Evolutionary conservation across 2,329 filamentous ascomycete species (phyloP), one percentile per base, ranked within the genome.

Genomic region (Aspergillus pseudoviridinutans): DNA sequence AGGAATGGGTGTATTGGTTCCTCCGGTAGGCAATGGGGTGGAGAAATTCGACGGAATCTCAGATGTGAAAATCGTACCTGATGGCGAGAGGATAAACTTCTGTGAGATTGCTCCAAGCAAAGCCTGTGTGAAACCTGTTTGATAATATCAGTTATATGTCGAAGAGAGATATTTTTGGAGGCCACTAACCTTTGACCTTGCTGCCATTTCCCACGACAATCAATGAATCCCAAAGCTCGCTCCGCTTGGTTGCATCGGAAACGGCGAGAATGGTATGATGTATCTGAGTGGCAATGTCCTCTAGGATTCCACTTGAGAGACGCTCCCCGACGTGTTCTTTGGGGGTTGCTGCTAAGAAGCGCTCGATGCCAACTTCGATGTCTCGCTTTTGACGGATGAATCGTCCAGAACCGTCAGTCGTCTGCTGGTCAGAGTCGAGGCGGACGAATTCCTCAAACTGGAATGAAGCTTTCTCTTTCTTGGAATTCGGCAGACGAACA

Each of bases 1-100:
- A 32, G 66, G 63, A 50, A 78, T 68, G 2, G 90, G 91, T 0
- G 94, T 95, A 1, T 93, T 97, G 74, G 96, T 94, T 17, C 92
- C 86, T 35, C 93, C 93, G 0, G 93, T 97, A 22, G 91, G 92
- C 10, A 89, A 84, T 1, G 94, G 94, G 0, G 94, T 97, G 29
- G 90, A 92, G 71, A 97, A 85, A 76, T 94, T 93, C 8, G 92
- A 97, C 7, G 94, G 94, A 41, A 97, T 86, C 75, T 99, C 94
- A 24, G 92, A 96, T 38, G 92, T 96, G 81, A 97, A 97, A 68
- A 97, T 97, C 46, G 92, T 97, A 52, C 91, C 92, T 1, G 91
- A 93, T 28, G 94, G 94, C 1, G 92, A 96, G 64, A 99, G 87
- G 54, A 97, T 84, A 73, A 96, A 94, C 63, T 92, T 92, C 51